phyloP scores from a whole-genome alignment of 768 basidiomycete species.

The Lactifluus piperatus region DNA sequence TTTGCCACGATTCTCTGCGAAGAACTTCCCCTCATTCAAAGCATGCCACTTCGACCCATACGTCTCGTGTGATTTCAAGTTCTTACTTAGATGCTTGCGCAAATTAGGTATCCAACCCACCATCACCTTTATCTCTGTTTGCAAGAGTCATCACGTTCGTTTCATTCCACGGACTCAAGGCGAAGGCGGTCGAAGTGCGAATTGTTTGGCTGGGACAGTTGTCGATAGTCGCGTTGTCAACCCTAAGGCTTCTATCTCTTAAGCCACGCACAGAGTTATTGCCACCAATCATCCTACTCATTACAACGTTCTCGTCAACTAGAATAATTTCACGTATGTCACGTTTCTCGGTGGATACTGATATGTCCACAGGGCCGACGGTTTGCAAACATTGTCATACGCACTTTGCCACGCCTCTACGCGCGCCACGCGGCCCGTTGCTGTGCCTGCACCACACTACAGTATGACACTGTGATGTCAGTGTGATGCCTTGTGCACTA shows the following conservation, averaged over 20 bases:
- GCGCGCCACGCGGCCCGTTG: slow-evolving; percentile 69
- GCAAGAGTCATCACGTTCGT: slow-evolving; percentile 64
- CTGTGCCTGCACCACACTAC: slow-evolving; percentile 76
- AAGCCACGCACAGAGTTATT: slow-evolving; percentile 64
- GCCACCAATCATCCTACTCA: slow-evolving; percentile 68
- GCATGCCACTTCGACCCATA: slow-evolving; percentile 28
- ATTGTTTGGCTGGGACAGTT: slow-evolving; percentile 71
- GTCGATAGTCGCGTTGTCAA: slow-evolving; percentile 62
- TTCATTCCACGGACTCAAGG: slow-evolving; percentile 41
- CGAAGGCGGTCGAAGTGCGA: slow-evolving; percentile 56
- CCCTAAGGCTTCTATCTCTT: slow-evolving; percentile 73
- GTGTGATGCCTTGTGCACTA: no score
- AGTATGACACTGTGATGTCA: no score
- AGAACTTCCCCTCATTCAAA: slow-evolving; percentile 52
- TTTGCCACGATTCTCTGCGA: slow-evolving; percentile 40
- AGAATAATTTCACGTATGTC: slow-evolving; percentile 53
- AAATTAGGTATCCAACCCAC: slow-evolving; percentile 47
- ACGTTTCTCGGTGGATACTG: background rate
- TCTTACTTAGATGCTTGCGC: slow-evolving; percentile 50
- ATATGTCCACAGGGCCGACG: slow-evolving; percentile 42
- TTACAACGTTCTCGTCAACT: slow-evolving; percentile 43
- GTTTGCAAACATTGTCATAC: slow-evolving; percentile 61
- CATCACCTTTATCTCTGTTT: slow-evolving; percentile 73
- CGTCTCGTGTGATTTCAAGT: background rate
- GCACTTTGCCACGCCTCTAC: slow-evolving; percentile 77